Base-by-base conservation (phyloP, 192 early-diverging fungal species). In the Globomyces pollinis-pini region DNA sequence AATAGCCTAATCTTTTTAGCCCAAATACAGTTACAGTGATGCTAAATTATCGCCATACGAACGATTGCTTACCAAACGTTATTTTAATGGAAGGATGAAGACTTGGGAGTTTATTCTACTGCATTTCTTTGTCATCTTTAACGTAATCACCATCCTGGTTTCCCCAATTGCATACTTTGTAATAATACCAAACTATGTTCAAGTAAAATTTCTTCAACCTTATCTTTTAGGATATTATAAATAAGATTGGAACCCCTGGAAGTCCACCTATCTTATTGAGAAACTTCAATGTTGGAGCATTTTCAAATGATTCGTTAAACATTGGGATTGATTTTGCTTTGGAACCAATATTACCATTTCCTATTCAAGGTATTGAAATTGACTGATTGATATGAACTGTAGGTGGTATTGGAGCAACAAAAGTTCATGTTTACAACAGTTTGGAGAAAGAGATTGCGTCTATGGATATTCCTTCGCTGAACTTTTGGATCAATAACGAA, bases 151-250 rank as follows among this genome's bases (percentile, higher is more conserved):
- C 18, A 20, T 51, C 18, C 71, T 75, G 13, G 26, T 76, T 15
- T 47, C 76, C 31, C 71, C 68, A 9, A 56, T 53, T 13, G 73
- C 65, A 30, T 57, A 57, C 23, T 57, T 57, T 57, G 23, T 21
- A 4, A 39, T 57, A 24, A 57, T 57, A 2, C 55, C 55, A 12
- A 29, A 16, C 4, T 57, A 31, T 20, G 26, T 57, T 23, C 55
- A 57, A 49, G 26, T 49, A 11, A 24, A 24, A 36, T 36, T 36
- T n/a, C 11, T 9, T 12, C 45, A 21, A 49, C 18, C 45, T 49
- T 1, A 11, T 49, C 1, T 18, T n/a, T n/a, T n/a, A n/a, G 2
- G 29, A 38, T 55, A 47, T 47, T 8, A 26, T 47, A 26, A 26
- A 55, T 35, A 31, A 21, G 7, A 35, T 55, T 7, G 53, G 53